Conservation (phyloP, 805 yeast genomes). For the Isabelozyma heimii region DNA sequence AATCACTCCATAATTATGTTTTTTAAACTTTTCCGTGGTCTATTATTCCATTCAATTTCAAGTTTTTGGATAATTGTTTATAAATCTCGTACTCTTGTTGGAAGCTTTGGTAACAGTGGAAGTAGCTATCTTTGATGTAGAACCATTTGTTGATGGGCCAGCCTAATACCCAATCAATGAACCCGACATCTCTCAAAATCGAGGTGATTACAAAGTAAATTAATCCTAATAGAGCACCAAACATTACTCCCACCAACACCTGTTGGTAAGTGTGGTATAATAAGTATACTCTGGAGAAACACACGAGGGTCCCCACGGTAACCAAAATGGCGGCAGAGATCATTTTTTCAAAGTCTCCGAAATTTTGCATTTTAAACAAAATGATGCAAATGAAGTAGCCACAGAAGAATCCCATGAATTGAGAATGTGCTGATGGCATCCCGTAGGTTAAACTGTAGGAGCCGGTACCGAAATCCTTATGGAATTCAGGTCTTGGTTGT, state of each 20-base stretch:
- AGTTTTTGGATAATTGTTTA: neutral
- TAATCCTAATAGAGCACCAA: conserved; percentile 63
- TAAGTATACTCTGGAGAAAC: conserved; percentile 71
- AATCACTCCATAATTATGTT: neutral
- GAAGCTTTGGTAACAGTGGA: conserved; percentile 44
- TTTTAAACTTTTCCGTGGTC: neutral
- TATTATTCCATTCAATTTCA: neutral
- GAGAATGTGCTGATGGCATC: conserved; percentile 97
- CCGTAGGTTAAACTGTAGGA: conserved; percentile 68
- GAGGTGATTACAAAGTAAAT: conserved; percentile 53
- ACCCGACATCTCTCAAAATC: conserved; percentile 61
- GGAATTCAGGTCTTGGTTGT: conserved; percentile 73
- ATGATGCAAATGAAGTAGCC: conserved; percentile 49
- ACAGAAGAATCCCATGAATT: conserved; percentile 87
- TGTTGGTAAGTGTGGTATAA: conserved; percentile 74
- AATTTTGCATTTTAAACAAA: conserved; percentile 38
- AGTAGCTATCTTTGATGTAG: conserved; percentile 60
- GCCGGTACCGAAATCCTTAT: conserved; percentile 41
- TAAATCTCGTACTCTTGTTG: conserved; percentile 40
- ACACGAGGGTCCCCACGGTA: conserved; percentile 42
- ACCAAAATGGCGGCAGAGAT: conserved; percentile 25
- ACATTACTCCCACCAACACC: conserved; percentile 65
- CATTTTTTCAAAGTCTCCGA: conserved; percentile 22
- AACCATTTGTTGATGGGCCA: conserved; percentile 54
- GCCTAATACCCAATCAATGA: conserved; percentile 60